Percentiles rank a stretch among this genome's conserved stretches.
phyloP scores from a whole-genome alignment of 192 early-diverging fungal genomes.

The Phlyctochytrium planicorne region DNA sequence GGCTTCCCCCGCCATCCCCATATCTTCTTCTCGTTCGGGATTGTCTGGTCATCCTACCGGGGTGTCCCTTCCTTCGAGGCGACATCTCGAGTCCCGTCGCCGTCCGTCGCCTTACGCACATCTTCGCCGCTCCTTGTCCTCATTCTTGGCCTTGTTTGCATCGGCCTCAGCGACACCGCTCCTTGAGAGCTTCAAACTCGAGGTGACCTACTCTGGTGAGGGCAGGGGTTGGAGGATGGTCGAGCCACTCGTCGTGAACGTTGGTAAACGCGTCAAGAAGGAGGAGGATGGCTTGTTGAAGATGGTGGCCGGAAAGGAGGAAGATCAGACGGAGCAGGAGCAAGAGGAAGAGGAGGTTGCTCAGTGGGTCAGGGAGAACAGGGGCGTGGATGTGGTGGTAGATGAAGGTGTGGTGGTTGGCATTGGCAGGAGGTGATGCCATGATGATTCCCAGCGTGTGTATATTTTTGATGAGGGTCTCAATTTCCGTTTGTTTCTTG shows the following conservation, averaged over 20 bases:
- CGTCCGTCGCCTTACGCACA: not conserved
- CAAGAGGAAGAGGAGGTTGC: not conserved
- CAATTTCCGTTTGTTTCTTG: not conserved
- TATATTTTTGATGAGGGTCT: not conserved
- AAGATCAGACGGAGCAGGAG: not conserved
- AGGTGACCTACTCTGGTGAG: not conserved
- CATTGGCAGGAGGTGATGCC: not conserved
- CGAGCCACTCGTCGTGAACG: not conserved
- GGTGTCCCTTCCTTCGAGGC: no score
- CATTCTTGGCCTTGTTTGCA: not conserved
- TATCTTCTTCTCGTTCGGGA: no score
- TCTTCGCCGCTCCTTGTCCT: not conserved
- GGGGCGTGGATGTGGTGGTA: not conserved
- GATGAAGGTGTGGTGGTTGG: conserved; percentile 1
- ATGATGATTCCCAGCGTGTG: not conserved
- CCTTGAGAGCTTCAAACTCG: no score
- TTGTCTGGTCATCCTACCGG: no score
- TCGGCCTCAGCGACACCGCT: not conserved
- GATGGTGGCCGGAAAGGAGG: not conserved
- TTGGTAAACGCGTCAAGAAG: not conserved
- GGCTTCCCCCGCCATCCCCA: no score
- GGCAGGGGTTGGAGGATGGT: not conserved
- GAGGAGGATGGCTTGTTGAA: not conserved
- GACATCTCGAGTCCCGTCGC: no score
- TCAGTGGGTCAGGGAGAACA: not conserved